phyloP scores from a whole-genome alignment of 805 yeast genomes.

The Sungouiella blattae region DNA sequence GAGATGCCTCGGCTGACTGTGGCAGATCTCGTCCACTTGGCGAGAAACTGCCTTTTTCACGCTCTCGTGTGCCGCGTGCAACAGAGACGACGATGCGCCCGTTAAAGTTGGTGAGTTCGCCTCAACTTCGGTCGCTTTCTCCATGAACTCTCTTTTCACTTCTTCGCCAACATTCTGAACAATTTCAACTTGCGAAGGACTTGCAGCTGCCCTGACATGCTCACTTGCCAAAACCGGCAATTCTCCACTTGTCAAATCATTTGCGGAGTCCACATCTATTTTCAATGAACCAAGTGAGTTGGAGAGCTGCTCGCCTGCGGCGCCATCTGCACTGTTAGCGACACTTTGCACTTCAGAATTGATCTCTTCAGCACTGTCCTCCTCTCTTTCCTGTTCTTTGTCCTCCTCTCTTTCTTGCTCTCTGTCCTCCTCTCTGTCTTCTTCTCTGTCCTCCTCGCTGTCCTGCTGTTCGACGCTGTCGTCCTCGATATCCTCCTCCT shows the following conservation, averaged over 20 bases:
- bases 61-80: constrained; percentile 24
- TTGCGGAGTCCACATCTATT: no score
- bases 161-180: constrained; percentile 33
- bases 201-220: no score
- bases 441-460: not conserved
- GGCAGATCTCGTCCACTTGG: constrained; percentile 22
- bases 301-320: no score
- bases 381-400: not conserved
- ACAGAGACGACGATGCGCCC: no score
- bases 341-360: no score
- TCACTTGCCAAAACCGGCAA: no score
- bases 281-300: no score
- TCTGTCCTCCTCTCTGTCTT: not conserved
- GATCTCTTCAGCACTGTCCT: not conserved
- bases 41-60: constrained; percentile 29
- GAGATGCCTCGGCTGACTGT: constrained; percentile 4
- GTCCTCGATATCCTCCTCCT: constrained; percentile 7
- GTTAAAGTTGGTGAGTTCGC: constrained; percentile 10
- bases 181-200: no score
- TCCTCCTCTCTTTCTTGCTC: not conserved
- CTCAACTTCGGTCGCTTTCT: constrained; percentile 30
- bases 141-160: constrained; percentile 29
- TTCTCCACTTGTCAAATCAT: no score
- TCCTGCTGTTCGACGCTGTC: not conserved
- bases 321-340: no score